Base-by-base conservation (phyloP, 495 filamentous ascomycete genomes). In the Lasiosphaeriaceae sp. region DNA sequence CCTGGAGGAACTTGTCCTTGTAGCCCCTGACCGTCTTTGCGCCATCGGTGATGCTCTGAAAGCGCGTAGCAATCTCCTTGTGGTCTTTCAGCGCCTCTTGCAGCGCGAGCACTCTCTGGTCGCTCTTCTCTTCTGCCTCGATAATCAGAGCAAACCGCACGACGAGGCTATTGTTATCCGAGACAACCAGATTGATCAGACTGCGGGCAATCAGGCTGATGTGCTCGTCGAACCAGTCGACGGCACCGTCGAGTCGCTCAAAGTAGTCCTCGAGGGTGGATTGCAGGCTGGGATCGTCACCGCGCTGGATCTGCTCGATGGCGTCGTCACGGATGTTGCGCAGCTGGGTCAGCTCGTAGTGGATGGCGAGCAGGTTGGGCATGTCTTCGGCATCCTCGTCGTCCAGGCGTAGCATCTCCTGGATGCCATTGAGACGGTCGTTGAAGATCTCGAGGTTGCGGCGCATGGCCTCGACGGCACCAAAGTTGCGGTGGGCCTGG, bases 201-300 rank as follows among this genome's bases (percentile, higher is more conserved):
- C 94, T 96, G 75, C 95, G 83, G 37, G 90, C 93, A 29, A 93
- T 85, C 17, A 86, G 83, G 1, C 88, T 90, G 60, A 99, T 80
- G 69, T 96, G 93, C 63, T 96, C 92, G 74, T 99, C 92, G 65
- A 99, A 99, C 86, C 86, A 90, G 34, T 87, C 89, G 52, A 97
- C 83, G 16, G 90, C 89, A 50, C 88, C 85, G 66, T 96, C 92
- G 59, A 99, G 69, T n/a, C 86, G 82, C 57, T 82, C 77, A 67
- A 99, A 99, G 69, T 93, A 92, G 59, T 96, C 89, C 62, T 88
- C 83, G 57, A 99, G 69, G 1, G 92, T 97, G 39, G 75, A 80
- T 68, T 92, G 85, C 55, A 90, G 75, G 58, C 88, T 87, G 12
- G 76, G 67, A 63, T 95, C 90, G 51, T 85, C 76, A 12, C 86